Percentiles rank a stretch among this genome's conserved stretches.
phyloP scores from a whole-genome alignment of 192 early-diverging fungal genomes.

The Geranomyces variabilis region DNA sequence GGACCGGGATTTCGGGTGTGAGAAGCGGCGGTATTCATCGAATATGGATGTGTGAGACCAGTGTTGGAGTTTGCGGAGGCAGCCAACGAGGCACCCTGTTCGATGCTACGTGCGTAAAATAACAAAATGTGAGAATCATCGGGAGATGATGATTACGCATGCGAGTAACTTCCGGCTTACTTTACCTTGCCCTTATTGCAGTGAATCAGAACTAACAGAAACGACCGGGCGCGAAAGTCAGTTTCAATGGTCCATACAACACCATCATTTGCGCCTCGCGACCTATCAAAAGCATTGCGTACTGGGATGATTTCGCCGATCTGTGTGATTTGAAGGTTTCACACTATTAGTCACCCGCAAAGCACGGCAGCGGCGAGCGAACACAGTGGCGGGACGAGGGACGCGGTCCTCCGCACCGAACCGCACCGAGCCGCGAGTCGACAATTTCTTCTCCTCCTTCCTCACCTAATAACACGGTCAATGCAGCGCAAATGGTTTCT shows the following conservation, averaged over 20 bases:
- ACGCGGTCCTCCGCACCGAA: too few relatives aligned
- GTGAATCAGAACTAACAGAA: constrained; percentile 81
- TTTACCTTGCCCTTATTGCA: constrained; percentile 99
- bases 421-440: too few relatives aligned
- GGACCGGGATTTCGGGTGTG: constrained; percentile 57
- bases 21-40: constrained; percentile 93
- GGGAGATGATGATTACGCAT: background rate
- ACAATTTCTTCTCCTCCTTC: too few relatives aligned
- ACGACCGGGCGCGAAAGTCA: background rate
- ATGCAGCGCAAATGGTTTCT: constrained; percentile 53
- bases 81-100: constrained; percentile 97
- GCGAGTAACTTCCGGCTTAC: too few relatives aligned
- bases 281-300: constrained; percentile 17
- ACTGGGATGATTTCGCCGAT: constrained; percentile 54
- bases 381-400: too few relatives aligned
- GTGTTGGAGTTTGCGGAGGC: constrained; percentile 89
- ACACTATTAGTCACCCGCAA: too few relatives aligned
- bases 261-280: too few relatives aligned
- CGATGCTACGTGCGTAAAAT: constrained; percentile 69
- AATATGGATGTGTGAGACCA: constrained; percentile 96
- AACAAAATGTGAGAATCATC: too few relatives aligned
- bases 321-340: constrained; percentile 3
- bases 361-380: too few relatives aligned
- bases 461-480: constrained; percentile 49
- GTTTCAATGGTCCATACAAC: too few relatives aligned